Percentiles rank a stretch among this genome's conserved stretches.
These are phyloP conservation scores for Phlegmacium glaucopus DNA, from an alignment of 768 basidiomycete genomes.

Conservation along the genomic window DNA sequence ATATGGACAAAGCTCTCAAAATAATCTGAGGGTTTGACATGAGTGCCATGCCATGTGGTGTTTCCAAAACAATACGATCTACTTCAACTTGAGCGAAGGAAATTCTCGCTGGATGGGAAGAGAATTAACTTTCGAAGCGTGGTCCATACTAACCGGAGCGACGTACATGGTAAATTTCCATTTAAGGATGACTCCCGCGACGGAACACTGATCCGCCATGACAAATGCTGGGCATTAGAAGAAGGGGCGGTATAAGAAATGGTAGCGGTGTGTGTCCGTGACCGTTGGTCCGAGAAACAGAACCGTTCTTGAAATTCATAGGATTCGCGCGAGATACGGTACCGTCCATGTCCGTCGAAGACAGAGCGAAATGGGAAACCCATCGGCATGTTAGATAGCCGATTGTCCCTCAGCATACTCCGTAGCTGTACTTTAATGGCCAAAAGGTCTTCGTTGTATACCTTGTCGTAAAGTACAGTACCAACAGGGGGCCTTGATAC, in stretches of 20 bases:
- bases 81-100: slow-evolving; percentile 37
- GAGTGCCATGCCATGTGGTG: slow-evolving; percentile 29
- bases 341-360: slow-evolving; percentile 17
- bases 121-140: background rate
- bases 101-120: slow-evolving; percentile 17
- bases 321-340: slow-evolving; percentile 25
- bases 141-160: background rate
- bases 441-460: slow-evolving; percentile 10
- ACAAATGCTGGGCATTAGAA: slow-evolving; percentile 14
- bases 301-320: slow-evolving; percentile 34
- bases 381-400: slow-evolving; percentile 26
- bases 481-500: slow-evolving; percentile 4
- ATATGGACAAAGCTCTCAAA: slow-evolving; percentile 35
- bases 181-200: slow-evolving; percentile 16
- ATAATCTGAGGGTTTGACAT: slow-evolving; percentile 31
- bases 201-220: slow-evolving; percentile 30
- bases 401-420: slow-evolving; percentile 26
- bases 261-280: slow-evolving; percentile 18
- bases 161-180: slow-evolving; percentile 25
- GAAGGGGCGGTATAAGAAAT: slow-evolving; percentile 25
- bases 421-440: slow-evolving; percentile 25
- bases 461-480: slow-evolving; percentile 7
- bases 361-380: slow-evolving; percentile 36
- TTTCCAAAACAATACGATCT: slow-evolving; percentile 28
- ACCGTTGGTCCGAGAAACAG: slow-evolving; percentile 15